Percentiles rank a stretch among this genome's conserved stretches.
Conservation (phyloP, 2,329 filamentous ascomycete genomes). For the Cladosporium sp. region DNA sequence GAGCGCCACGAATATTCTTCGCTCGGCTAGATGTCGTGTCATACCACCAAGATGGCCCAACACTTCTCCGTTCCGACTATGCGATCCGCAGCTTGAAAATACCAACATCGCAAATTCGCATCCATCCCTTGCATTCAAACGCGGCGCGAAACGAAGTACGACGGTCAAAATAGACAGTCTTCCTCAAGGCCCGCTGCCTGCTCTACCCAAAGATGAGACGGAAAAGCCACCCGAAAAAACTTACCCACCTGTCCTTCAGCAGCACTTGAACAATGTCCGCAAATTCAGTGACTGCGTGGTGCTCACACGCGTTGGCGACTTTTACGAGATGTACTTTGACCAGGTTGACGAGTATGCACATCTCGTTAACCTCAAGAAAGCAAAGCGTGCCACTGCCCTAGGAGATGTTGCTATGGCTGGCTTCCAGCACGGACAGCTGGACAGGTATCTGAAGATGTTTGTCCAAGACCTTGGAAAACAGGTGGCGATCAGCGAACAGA, state of each 20-base stretch:
- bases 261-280: constrained; percentile 83
- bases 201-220: constrained; percentile 40
- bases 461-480: constrained; percentile 88
- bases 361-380: constrained; percentile 81
- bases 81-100: too few relatives aligned
- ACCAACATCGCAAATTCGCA: neutral
- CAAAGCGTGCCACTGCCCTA: constrained; percentile 72
- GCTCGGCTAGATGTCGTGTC: constrained; percentile 1
- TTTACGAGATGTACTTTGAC: constrained; percentile 97
- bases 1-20: constrained; percentile 3
- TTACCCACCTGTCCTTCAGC: constrained; percentile 86
- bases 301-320: constrained; percentile 86
- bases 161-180: constrained; percentile 42
- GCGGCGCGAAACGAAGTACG: constrained; percentile 39
- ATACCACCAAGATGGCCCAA: neutral
- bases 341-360: constrained; percentile 88
- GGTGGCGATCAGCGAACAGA: constrained; percentile 93
- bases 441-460: constrained; percentile 86
- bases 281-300: constrained; percentile 89
- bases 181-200: constrained; percentile 52
- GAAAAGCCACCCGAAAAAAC: constrained; percentile 41
- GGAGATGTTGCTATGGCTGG: constrained; percentile 88
- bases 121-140: constrained; percentile 10
- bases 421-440: constrained; percentile 89
- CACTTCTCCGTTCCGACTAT: too few relatives aligned